Evolutionary conservation across 306 rosid species (phyloP).

Genomic region (Vicia faba): DNA sequence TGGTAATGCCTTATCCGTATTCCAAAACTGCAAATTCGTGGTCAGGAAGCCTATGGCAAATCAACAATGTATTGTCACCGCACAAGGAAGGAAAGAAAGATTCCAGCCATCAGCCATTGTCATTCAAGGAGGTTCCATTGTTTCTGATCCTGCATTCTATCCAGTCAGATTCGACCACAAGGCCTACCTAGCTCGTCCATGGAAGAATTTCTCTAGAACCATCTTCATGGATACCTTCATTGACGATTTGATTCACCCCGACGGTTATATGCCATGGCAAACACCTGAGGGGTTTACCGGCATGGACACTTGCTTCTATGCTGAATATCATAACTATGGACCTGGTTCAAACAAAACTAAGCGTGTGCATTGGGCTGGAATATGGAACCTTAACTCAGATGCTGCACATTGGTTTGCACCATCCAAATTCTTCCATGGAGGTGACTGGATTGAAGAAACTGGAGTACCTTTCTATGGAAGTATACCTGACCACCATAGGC

Average conservation of each 20-base stretch:
- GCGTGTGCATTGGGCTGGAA: slow-evolving; percentile 25
- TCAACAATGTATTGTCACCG: slow-evolving; percentile 40
- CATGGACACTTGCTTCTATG: slow-evolving; percentile 53
- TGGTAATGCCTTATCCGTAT: slow-evolving; percentile 51
- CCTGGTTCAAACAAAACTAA: slow-evolving; percentile 48
- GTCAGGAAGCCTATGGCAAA: slow-evolving; percentile 58
- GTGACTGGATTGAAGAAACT: slow-evolving; percentile 2
- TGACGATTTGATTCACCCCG: slow-evolving; percentile 50
- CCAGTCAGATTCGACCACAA: slow-evolving; percentile 35
- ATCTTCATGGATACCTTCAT: slow-evolving; percentile 58
- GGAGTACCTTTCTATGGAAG: not conserved
- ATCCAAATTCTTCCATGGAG: slow-evolving; percentile 27
- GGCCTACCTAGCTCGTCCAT: slow-evolving; percentile 27
- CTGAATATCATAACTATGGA: slow-evolving; percentile 49
- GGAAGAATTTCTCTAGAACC: slow-evolving; percentile 58
- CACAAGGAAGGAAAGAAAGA: slow-evolving; percentile 34
- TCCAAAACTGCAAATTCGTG: slow-evolving; percentile 70
- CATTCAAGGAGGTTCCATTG: slow-evolving; percentile 49
- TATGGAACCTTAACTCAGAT: slow-evolving; percentile 6
- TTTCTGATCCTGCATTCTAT: slow-evolving; percentile 32
- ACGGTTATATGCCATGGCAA: slow-evolving; percentile 66
- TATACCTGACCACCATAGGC: not conserved
- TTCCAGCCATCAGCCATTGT: slow-evolving; percentile 55
- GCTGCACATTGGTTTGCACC: slow-evolving; percentile 16
- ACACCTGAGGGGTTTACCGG: not conserved